phyloP scores from a whole-genome alignment of 1,139 yeast species.

The Spathaspora sp. region DNA sequence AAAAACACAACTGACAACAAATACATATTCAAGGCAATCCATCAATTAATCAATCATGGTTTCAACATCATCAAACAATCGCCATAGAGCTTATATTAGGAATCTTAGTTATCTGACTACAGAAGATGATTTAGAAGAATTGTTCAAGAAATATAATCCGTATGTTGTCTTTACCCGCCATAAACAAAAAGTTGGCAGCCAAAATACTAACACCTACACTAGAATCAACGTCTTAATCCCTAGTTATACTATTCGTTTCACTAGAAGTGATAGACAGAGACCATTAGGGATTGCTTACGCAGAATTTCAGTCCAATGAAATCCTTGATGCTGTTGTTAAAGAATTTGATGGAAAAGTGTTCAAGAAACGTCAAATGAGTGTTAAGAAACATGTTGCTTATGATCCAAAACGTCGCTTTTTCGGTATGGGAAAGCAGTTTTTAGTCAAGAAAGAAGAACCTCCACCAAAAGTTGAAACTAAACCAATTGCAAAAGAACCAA shows the following conservation, averaged over 20 bases:
- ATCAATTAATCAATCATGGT: background rate
- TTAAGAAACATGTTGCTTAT: conserved; percentile 43
- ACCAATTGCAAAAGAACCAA: background rate
- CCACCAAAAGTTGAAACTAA: background rate
- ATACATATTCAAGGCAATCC: conserved; percentile 2
- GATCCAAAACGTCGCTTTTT: conserved; percentile 21
- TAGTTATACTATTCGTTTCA: conserved; percentile 50
- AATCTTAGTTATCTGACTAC: conserved; percentile 73
- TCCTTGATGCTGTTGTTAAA: conserved; percentile 47
- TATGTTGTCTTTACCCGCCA: conserved; percentile 10
- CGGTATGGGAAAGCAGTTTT: conserved; percentile 2
- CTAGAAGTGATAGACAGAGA: conserved; percentile 35
- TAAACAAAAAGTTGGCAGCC: background rate
- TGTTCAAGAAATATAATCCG: conserved; percentile 62
- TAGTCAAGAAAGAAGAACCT: background rate
- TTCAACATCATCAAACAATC: conserved; percentile 6
- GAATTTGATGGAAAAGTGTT: conserved; percentile 41
- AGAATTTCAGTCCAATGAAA: conserved; percentile 51
- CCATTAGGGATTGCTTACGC: conserved; percentile 69
- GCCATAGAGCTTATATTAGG: conserved; percentile 69
- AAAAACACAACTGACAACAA: background rate
- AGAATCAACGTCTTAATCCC: conserved; percentile 52
- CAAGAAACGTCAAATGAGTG: conserved; percentile 36
- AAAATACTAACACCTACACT: conserved; percentile 13
- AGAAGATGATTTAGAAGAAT: conserved; percentile 69